These are phyloP conservation scores for Ammopiptanthus mongolicus DNA, from an alignment of 306 rosid species.

Conservation along the genomic window DNA sequence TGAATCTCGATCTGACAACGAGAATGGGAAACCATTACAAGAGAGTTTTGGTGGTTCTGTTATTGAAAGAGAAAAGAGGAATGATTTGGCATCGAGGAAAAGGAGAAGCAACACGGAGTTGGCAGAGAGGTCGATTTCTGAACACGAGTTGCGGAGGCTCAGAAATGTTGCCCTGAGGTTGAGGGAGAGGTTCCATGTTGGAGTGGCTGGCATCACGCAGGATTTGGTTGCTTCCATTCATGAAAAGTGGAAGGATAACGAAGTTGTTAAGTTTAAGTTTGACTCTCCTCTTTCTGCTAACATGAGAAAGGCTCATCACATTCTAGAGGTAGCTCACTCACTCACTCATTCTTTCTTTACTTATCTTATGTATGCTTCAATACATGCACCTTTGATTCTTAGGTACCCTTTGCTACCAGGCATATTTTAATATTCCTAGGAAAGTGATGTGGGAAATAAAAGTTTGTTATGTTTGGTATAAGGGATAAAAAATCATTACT, in stretches of 20 bases:
- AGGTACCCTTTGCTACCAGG: no score
- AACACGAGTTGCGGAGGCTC: constrained; percentile 77
- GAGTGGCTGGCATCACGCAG: constrained; percentile 70
- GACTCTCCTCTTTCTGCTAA: constrained; percentile 61
- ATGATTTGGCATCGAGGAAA: constrained; percentile 25
- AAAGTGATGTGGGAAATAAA: no score
- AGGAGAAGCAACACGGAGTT: constrained; percentile 46
- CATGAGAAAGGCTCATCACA: constrained; percentile 75
- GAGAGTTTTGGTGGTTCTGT: background rate
- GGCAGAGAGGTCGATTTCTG: constrained; percentile 66
- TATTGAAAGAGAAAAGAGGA: background rate
- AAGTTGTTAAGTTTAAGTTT: constrained; percentile 85
- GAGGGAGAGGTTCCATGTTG: constrained; percentile 71
- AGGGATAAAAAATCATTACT: no score
- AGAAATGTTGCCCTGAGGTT: constrained; percentile 74
- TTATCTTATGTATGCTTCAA: background rate
- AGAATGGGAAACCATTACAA: background rate
- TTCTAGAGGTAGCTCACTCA: constrained; percentile 52
- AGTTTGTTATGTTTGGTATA: no score
- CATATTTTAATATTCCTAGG: no score
- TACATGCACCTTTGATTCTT: no score
- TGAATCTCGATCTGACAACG: constrained; percentile 16
- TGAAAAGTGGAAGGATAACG: constrained; percentile 65
- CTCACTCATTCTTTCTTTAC: background rate
- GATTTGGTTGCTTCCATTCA: constrained; percentile 61